phyloP scores from a whole-genome alignment of 169 alveolate genomes.

The Eimeria maxima region DNA sequence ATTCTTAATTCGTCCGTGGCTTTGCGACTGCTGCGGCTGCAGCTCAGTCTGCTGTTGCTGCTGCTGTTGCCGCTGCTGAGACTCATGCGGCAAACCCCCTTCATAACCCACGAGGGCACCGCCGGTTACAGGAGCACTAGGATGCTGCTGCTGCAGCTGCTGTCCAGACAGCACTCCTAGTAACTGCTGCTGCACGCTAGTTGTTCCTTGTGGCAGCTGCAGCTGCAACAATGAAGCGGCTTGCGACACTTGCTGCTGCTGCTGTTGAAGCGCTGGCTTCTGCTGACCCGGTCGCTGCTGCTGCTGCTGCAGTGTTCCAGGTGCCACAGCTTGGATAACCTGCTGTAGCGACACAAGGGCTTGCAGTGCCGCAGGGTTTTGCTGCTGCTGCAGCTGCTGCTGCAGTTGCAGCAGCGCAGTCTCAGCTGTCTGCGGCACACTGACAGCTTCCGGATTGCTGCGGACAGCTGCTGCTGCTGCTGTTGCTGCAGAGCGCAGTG shows the following conservation, averaged over 20 bases:
- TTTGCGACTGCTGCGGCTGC: slow-evolving; percentile 25
- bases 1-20: too few species aligned
- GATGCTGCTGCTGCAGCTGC: slow-evolving; percentile 64
- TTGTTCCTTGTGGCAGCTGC: slow-evolving; percentile 11
- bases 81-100: background rate
- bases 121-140: background rate
- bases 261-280: slow-evolving; percentile 18
- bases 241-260: slow-evolving; percentile 21
- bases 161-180: slow-evolving; percentile 21
- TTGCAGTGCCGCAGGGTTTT: slow-evolving; percentile 48
- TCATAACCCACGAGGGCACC: background rate
- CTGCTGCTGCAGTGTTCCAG: background rate
- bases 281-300: slow-evolving; percentile 53
- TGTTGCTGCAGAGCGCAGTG: slow-evolving; percentile 74
- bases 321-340: slow-evolving; percentile 3
- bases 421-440: background rate
- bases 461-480: slow-evolving; percentile 61
- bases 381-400: slow-evolving; percentile 76
- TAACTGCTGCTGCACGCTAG: slow-evolving; percentile 31
- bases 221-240: background rate
- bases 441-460: slow-evolving; percentile 15
- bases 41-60: background rate
- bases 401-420: slow-evolving; percentile 38
- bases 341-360: slow-evolving; percentile 65
- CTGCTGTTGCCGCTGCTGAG: slow-evolving; percentile 55